phyloP scores from a whole-genome alignment of 2,329 filamentous ascomycete species.

The Pseudovirgaria hyperparasitica region DNA sequence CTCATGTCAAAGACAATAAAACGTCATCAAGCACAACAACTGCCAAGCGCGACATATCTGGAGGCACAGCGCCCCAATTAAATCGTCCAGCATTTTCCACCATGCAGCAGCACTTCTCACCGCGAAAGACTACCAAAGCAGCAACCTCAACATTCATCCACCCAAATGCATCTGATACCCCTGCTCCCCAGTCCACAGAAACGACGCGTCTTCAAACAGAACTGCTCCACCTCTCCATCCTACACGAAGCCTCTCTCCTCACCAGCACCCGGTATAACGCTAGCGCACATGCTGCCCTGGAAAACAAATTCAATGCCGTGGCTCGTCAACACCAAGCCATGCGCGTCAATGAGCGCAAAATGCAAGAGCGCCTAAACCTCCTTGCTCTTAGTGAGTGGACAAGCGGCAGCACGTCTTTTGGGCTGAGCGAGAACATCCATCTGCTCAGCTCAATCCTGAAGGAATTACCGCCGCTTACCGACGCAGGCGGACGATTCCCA shows the following conservation, averaged over 20 bases:
- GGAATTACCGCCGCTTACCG: conserved; percentile 20
- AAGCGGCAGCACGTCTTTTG: conserved; percentile 12
- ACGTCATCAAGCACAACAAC: conserved; percentile 4
- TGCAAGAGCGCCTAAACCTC: conserved; percentile 23
- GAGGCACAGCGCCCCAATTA: conserved; percentile 14
- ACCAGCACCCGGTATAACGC: conserved; percentile 17
- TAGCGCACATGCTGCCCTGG: conserved; percentile 18
- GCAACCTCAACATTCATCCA: conserved; percentile 22
- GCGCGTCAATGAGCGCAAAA: conserved; percentile 22
- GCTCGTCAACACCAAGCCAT: conserved; percentile 20
- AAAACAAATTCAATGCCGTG: conserved; percentile 22
- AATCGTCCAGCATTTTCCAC: conserved; percentile 23
- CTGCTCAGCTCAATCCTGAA: conserved; percentile 21
- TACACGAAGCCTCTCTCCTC: conserved; percentile 16
- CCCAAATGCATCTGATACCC: conserved; percentile 12
- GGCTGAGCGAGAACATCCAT: conserved; percentile 21
- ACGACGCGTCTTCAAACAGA: conserved; percentile 21
- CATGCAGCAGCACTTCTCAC: conserved; percentile 27
- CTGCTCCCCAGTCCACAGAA: conserved; percentile 12
- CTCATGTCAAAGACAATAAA: conserved; percentile 9
- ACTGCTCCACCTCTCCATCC: conserved; percentile 24
- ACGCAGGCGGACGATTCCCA: conserved; percentile 19
- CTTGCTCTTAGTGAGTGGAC: conserved; percentile 23
- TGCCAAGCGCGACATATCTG: conserved; percentile 9
- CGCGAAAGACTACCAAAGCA: conserved; percentile 21